These are phyloP conservation scores for Candida germanica DNA, from an alignment of 805 yeast genomes.

Conservation along the genomic window DNA sequence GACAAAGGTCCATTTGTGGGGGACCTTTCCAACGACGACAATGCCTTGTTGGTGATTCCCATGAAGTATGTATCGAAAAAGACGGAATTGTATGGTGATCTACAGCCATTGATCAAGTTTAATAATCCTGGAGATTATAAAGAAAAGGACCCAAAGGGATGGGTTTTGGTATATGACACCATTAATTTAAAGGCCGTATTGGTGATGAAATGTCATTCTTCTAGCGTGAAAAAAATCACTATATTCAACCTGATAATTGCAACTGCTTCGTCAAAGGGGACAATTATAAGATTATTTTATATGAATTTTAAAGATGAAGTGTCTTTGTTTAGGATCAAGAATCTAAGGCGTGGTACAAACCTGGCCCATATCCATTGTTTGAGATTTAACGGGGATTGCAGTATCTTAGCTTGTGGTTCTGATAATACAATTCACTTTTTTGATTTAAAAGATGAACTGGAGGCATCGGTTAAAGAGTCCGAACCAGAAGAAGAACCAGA, in stretches of 20 bases:
- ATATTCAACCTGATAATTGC: slow-evolving; percentile 29
- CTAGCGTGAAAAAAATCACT: slow-evolving; percentile 31
- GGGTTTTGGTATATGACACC: slow-evolving; percentile 41
- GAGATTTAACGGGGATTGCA: slow-evolving; percentile 31
- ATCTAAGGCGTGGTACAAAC: slow-evolving; percentile 41
- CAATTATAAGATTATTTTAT: slow-evolving; percentile 37
- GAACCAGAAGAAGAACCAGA: slow-evolving; percentile 8
- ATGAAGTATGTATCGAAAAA: slow-evolving; percentile 16
- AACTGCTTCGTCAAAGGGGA: slow-evolving; percentile 43
- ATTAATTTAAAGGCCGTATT: slow-evolving; percentile 28
- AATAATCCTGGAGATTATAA: slow-evolving; percentile 21
- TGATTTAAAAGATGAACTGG: slow-evolving; percentile 15
- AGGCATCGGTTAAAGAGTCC: slow-evolving; percentile 3
- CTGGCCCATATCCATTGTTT: slow-evolving; percentile 31
- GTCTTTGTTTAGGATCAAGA: slow-evolving; percentile 25
- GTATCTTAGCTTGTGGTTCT: slow-evolving; percentile 38
- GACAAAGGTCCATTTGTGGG: slow-evolving; percentile 24
- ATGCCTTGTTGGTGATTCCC: slow-evolving; percentile 35
- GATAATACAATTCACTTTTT: slow-evolving; percentile 44
- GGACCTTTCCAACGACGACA: slow-evolving; percentile 35
- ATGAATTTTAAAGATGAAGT: slow-evolving; percentile 15
- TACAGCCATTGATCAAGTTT: slow-evolving; percentile 22
- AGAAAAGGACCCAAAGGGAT: slow-evolving; percentile 27
- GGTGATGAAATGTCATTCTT: slow-evolving; percentile 40
- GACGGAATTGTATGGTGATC: slow-evolving; percentile 16